phyloP scores from a whole-genome alignment of 2,329 filamentous ascomycete species.

The Mycosphaerelloides madeirae region DNA sequence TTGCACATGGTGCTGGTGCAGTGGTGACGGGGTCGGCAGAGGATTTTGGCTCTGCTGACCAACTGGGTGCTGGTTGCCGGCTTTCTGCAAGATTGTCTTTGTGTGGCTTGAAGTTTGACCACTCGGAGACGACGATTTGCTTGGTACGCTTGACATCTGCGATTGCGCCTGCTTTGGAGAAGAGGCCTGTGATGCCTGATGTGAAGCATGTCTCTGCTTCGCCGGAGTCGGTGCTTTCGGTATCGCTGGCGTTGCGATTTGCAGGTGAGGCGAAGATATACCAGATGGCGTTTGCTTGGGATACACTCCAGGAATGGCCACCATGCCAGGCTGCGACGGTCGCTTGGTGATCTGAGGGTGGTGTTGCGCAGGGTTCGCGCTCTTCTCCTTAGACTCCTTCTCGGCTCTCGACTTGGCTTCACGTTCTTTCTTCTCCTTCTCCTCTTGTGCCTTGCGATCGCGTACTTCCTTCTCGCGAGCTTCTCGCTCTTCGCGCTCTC shows the following conservation, averaged over 20 bases:
- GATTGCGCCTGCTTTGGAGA: slow-evolving; percentile 61
- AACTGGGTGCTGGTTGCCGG: slow-evolving; percentile 48
- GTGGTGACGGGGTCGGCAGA: slow-evolving; percentile 31
- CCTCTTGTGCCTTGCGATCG: slow-evolving; percentile 59
- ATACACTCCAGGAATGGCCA: slow-evolving; percentile 51
- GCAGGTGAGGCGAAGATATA: slow-evolving; percentile 72
- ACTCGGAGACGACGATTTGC: slow-evolving; percentile 55
- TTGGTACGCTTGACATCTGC: slow-evolving; percentile 44
- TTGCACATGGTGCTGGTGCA: slow-evolving; percentile 56
- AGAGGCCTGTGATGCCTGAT: slow-evolving; percentile 67
- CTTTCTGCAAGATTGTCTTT: slow-evolving; percentile 60
- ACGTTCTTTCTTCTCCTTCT: slow-evolving; percentile 56
- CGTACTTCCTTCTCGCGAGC: slow-evolving; percentile 69
- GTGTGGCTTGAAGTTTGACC: slow-evolving; percentile 63
- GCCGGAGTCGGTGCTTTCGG: slow-evolving; percentile 79
- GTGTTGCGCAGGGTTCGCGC: slow-evolving; percentile 39
- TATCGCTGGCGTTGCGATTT: slow-evolving; percentile 72
- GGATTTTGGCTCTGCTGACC: slow-evolving; percentile 44
- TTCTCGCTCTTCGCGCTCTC: slow-evolving; percentile 61
- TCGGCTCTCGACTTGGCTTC: slow-evolving; percentile 51
- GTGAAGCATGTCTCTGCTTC: slow-evolving; percentile 70
- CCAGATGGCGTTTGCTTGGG: slow-evolving; percentile 49
- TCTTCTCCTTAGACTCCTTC: slow-evolving; percentile 36
- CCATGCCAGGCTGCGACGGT: slow-evolving; percentile 55
- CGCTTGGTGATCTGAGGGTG: slow-evolving; percentile 48